Evolutionary conservation across 495 filamentous ascomycete genomes (phyloP).

Genomic region (Hypoxylon rickii): DNA sequence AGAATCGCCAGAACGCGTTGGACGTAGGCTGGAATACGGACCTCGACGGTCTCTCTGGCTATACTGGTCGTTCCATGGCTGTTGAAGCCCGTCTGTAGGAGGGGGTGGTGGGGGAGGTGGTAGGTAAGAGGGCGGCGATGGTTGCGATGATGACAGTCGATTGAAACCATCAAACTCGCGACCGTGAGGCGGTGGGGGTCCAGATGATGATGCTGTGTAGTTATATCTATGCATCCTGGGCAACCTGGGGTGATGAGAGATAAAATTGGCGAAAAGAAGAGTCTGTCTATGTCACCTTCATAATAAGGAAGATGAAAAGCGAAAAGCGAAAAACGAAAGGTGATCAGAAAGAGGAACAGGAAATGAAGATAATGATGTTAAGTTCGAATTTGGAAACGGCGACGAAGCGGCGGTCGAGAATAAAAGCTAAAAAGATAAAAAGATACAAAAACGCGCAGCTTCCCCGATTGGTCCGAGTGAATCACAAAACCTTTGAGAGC

Average conservation of each 20-base stretch:
- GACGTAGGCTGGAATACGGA: slow-evolving; percentile 28
- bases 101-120: not conserved
- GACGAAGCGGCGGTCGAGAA: too few species aligned
- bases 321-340: too few species aligned
- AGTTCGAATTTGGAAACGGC: too few species aligned
- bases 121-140: slow-evolving; percentile 10
- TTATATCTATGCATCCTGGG: slow-evolving; percentile 29
- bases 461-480: too few species aligned
- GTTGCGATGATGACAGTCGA: slow-evolving; percentile 22
- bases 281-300: too few species aligned
- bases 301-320: not conserved
- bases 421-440: too few species aligned
- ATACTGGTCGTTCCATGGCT: slow-evolving; percentile 28
- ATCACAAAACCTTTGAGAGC: too few species aligned
- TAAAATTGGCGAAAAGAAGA: too few species aligned
- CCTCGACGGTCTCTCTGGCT: slow-evolving; percentile 21
- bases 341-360: too few species aligned
- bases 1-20: slow-evolving; percentile 9
- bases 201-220: slow-evolving; percentile 19
- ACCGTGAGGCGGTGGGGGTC: slow-evolving; percentile 23
- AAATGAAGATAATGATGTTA: too few species aligned
- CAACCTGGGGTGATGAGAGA: too few species aligned
- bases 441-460: too few species aligned
- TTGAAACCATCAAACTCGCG: slow-evolving; percentile 21
- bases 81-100: slow-evolving; percentile 6